Percentiles rank a stretch among this genome's conserved stretches.
Evolutionary conservation across 192 early-diverging fungal genomes (phyloP).

Genomic region (Mortierella antarctica): DNA sequence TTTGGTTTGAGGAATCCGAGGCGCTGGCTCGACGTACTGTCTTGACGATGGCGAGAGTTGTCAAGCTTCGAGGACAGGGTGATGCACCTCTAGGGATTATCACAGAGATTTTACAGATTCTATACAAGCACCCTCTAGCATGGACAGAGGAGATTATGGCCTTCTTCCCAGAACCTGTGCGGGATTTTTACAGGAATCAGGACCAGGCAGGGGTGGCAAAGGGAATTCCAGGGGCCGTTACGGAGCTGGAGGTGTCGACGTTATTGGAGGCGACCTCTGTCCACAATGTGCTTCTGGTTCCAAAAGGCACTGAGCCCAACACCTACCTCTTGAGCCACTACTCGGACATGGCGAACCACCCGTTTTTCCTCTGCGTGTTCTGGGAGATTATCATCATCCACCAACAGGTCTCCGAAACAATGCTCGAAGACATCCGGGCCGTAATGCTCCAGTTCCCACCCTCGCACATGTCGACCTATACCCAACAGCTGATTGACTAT

Average conservation of each 20-base stretch:
- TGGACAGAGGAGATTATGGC: conserved; percentile 65
- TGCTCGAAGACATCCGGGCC: conserved; percentile 64
- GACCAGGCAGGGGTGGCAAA: conserved; percentile 24
- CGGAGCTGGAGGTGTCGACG: conserved; percentile 32
- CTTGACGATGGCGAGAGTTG: conserved; percentile 59
- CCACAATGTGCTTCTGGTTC: conserved; percentile 46
- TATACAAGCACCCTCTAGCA: conserved; percentile 61
- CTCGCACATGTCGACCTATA: conserved; percentile 76
- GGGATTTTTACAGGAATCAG: conserved; percentile 55
- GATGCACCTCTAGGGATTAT: conserved; percentile 63
- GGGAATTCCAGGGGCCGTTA: conserved; percentile 47
- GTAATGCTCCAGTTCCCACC: conserved; percentile 76
- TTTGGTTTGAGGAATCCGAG: conserved; percentile 73
- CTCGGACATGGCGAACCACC: conserved; percentile 66
- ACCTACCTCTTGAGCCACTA: conserved; percentile 62
- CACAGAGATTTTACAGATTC: conserved; percentile 54
- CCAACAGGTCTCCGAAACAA: conserved; percentile 44
- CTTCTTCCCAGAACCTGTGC: conserved; percentile 64
- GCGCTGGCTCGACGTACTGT: conserved; percentile 66
- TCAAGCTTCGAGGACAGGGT: conserved; percentile 66
- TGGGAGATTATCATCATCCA: conserved; percentile 65
- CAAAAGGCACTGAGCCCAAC: conserved; percentile 48
- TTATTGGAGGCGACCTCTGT: conserved; percentile 36
- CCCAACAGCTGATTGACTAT: conserved; percentile 75
- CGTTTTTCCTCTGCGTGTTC: conserved; percentile 73